A percentile compares a stretch with the other conserved stretches of the same genome.
Conservation (phyloP, 2,329 filamentous ascomycete species). For the Gnomoniopsis sp. region DNA sequence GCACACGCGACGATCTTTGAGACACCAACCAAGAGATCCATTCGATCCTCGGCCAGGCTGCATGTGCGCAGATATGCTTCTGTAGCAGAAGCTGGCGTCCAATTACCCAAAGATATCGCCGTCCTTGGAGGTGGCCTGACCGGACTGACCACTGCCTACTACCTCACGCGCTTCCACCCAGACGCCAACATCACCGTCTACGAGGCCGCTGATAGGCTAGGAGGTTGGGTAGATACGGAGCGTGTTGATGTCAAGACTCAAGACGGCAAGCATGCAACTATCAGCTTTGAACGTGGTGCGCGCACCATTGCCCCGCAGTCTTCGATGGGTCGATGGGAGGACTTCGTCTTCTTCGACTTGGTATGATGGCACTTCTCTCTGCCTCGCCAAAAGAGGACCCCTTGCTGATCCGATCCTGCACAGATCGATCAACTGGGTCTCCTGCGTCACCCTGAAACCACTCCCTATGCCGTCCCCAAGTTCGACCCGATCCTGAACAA, state of each 20-base stretch:
- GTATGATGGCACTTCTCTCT: slow-evolving; percentile 43
- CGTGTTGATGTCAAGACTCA: slow-evolving; percentile 50
- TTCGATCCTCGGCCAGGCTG: not conserved
- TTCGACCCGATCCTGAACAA: slow-evolving; percentile 38
- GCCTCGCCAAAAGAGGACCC: slow-evolving; percentile 10
- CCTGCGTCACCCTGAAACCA: not conserved
- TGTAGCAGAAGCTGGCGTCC: not conserved
- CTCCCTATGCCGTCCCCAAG: slow-evolving; percentile 1
- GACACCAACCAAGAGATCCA: not conserved
- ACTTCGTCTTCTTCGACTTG: slow-evolving; percentile 66
- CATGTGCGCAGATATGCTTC: slow-evolving; percentile 4
- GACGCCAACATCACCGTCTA: slow-evolving; percentile 72
- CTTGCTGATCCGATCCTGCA: slow-evolving; percentile 10
- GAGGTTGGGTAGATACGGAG: slow-evolving; percentile 80
- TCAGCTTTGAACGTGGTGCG: slow-evolving; percentile 82
- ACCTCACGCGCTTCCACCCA: slow-evolving; percentile 66
- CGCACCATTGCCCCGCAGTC: slow-evolving; percentile 64
- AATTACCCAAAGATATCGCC: slow-evolving; percentile 44
- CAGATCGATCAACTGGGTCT: slow-evolving; percentile 17
- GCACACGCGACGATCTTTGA: not conserved
- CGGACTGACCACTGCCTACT: slow-evolving; percentile 75
- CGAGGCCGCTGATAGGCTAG: slow-evolving; percentile 66
- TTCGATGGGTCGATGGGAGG: slow-evolving; percentile 46
- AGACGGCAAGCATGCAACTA: slow-evolving; percentile 49
- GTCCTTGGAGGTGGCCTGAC: slow-evolving; percentile 81